Evolutionary conservation across 169 alveolate genomes (phyloP).

Genomic region (Plasmodium vivax): DNA sequence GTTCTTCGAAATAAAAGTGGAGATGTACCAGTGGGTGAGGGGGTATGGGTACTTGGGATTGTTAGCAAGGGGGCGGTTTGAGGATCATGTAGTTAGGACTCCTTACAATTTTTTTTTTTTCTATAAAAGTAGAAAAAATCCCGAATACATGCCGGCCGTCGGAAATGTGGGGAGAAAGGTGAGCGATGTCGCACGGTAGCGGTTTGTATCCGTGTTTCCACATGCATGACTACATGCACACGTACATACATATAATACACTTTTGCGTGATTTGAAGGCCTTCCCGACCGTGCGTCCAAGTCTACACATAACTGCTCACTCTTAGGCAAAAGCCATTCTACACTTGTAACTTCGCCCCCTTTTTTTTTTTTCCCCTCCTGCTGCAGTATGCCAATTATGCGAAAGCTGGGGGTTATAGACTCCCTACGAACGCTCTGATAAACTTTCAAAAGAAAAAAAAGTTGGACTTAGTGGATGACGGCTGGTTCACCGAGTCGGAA

Average conservation of each 20-base stretch:
- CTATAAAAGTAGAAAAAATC: constrained; percentile 38
- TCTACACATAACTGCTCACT: neutral
- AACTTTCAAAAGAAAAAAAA: constrained; percentile 78
- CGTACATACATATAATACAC: neutral
- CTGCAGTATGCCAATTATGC: constrained; percentile 77
- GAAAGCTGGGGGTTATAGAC: constrained; percentile 42
- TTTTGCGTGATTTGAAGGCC: neutral
- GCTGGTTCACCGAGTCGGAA: constrained; percentile 80
- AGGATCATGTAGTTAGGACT: constrained; percentile 62
- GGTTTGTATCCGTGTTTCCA: neutral
- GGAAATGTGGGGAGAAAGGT: constrained; percentile 63
- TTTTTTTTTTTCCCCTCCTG: neutral
- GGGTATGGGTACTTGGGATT: constrained; percentile 66
- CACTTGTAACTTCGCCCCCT: neutral
- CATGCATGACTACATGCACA: neutral
- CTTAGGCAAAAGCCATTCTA: neutral
- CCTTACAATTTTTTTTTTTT: constrained; percentile 65
- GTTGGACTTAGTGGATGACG: constrained; percentile 80
- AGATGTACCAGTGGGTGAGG: constrained; percentile 85
- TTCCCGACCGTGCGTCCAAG: neutral
- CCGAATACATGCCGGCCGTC: constrained; percentile 48
- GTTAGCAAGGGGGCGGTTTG: constrained; percentile 46
- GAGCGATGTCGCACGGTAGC: neutral
- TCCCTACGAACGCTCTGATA: constrained; percentile 47
- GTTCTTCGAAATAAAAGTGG: constrained; percentile 83